Conservation (phyloP, 768 basidiomycete genomes). For the Naematelia aurantialba region DNA sequence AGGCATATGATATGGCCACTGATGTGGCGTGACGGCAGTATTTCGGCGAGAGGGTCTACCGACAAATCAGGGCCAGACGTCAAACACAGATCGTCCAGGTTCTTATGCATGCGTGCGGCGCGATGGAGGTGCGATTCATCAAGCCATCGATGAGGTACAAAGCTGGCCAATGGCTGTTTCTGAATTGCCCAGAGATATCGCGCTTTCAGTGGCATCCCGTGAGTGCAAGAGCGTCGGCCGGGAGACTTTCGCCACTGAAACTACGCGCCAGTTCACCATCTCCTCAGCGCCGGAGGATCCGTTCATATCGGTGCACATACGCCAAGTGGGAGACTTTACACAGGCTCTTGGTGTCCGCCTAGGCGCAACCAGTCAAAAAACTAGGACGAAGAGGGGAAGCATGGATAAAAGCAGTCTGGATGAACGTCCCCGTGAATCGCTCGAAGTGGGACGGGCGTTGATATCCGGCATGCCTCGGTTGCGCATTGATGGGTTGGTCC, state of each 20-base stretch:
- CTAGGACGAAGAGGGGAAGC: conserved; percentile 63
- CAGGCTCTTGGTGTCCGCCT: conserved; percentile 77
- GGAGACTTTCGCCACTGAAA: conserved; percentile 1
- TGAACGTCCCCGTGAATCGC: too few relatives aligned
- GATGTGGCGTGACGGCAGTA: conserved; percentile 52
- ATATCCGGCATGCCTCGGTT: conserved; percentile 34
- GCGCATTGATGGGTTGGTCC: conserved; percentile 39
- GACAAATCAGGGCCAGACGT: conserved; percentile 74
- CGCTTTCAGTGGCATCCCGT: conserved; percentile 92
- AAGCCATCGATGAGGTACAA: conserved; percentile 91
- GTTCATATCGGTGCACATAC: conserved; percentile 85
- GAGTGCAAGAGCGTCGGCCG: conserved; percentile 45
- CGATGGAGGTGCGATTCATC: conserved; percentile 87
- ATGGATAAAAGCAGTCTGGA: conserved; percentile 65
- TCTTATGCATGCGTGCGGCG: conserved; percentile 81
- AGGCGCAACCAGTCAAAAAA: conserved; percentile 57
- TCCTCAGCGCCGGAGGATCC: conserved; percentile 93
- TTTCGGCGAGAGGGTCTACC: conserved; percentile 77
- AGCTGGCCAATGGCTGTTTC: conserved; percentile 40
- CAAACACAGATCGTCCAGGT: conserved; percentile 78
- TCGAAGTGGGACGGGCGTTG: conserved; percentile 62
- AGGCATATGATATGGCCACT: background rate
- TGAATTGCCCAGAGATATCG: conserved; percentile 66
- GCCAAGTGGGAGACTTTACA: conserved; percentile 61
- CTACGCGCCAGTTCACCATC: conserved; percentile 70